These are phyloP conservation scores for Umbelopsis sp. DNA, from an alignment of 192 early-diverging fungal species.

Conservation along the genomic window DNA sequence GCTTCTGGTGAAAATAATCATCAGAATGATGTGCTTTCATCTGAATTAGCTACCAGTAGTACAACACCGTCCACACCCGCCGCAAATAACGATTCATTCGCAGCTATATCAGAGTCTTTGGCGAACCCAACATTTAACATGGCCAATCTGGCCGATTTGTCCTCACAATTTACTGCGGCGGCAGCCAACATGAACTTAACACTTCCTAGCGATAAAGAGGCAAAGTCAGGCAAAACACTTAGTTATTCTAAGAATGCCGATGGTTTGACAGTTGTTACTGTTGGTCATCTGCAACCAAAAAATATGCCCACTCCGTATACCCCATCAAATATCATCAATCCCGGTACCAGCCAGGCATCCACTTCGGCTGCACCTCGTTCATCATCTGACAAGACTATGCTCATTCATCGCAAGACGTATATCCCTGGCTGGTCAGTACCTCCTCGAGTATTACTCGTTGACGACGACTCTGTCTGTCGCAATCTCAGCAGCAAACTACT, in stretches of 20 bases:
- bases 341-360: background rate
- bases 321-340: background rate
- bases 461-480: conserved; percentile 69
- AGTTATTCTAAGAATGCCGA: conserved; percentile 4
- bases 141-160: background rate
- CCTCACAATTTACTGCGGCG: background rate
- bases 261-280: conserved; percentile 19
- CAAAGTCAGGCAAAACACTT: background rate
- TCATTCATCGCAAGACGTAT: conserved; percentile 30
- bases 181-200: conserved; percentile 28
- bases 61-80: background rate
- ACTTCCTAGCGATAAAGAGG: background rate
- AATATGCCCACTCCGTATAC: conserved; percentile 9
- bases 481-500: conserved; percentile 54
- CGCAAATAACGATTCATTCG: background rate
- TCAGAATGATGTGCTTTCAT: background rate
- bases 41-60: background rate
- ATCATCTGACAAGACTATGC: conserved; percentile 25
- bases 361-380: background rate
- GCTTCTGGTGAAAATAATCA: background rate
- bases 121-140: background rate
- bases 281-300: conserved; percentile 29
- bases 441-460: conserved; percentile 61
- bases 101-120: background rate
- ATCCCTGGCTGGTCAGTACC: conserved; percentile 30